phyloP scores from a whole-genome alignment of 192 early-diverging fungal genomes.

The Spinellus fusiger region DNA sequence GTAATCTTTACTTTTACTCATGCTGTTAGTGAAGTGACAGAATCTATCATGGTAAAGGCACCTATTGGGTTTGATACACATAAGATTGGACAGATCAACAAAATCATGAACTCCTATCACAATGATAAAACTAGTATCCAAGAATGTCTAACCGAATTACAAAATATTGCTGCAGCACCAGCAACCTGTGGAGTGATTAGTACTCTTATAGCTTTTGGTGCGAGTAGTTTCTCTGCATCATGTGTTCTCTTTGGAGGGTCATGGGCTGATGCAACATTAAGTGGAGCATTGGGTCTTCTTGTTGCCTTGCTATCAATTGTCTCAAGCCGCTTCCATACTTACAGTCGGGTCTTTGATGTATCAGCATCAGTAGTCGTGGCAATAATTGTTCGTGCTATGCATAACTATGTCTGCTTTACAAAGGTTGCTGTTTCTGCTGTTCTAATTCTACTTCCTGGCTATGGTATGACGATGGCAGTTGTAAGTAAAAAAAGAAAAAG shows the following conservation, averaged over 20 bases:
- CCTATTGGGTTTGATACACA: slow-evolving; percentile 64
- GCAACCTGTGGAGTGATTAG: slow-evolving; percentile 51
- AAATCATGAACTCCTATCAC: slow-evolving; percentile 46
- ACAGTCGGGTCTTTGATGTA: slow-evolving; percentile 60
- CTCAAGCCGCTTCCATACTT: slow-evolving; percentile 52
- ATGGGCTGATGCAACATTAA: slow-evolving; percentile 47
- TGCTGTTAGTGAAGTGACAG: slow-evolving; percentile 50
- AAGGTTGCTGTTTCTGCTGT: slow-evolving; percentile 30
- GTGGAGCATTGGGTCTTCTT: slow-evolving; percentile 46
- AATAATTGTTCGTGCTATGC: slow-evolving; percentile 20
- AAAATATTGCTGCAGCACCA: slow-evolving; percentile 50
- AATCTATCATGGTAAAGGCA: slow-evolving; percentile 59
- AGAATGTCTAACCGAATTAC: slow-evolving; percentile 48
- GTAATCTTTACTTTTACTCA: slow-evolving; percentile 68
- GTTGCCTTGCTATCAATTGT: slow-evolving; percentile 55
- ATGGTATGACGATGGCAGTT: slow-evolving; percentile 75
- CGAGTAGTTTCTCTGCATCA: slow-evolving; percentile 48
- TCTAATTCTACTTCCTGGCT: slow-evolving; percentile 67
- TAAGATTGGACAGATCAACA: slow-evolving; percentile 58
- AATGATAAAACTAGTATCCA: slow-evolving; percentile 44
- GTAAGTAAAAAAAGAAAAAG: slow-evolving; percentile 19
- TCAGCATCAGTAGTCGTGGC: slow-evolving; percentile 29
- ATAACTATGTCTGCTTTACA: slow-evolving; percentile 24
- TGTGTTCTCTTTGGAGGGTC: slow-evolving; percentile 56
- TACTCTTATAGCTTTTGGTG: slow-evolving; percentile 39